A percentile compares a stretch with the other conserved stretches of the same genome.
Evolutionary conservation across 345 rosid species (phyloP).

Genomic region (Euclidium syriacum): DNA sequence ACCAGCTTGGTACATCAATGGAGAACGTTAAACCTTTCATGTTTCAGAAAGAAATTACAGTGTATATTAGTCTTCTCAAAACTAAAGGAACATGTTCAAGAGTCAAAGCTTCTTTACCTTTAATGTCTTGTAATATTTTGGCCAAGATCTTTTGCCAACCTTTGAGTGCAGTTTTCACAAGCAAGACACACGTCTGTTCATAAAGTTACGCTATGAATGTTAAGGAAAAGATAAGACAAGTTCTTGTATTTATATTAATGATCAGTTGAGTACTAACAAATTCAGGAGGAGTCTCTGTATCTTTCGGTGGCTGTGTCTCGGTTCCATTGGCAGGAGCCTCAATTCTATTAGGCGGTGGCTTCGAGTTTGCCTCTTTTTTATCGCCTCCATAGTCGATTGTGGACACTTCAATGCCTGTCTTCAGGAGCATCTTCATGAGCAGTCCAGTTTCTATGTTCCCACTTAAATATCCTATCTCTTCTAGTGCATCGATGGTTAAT

Average conservation of each 20-base stretch:
- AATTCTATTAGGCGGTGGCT: background rate
- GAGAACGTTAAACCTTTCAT: conserved; percentile 5
- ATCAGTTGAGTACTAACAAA: too few relatives aligned
- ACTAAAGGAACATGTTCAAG: background rate
- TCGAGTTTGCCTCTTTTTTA: conserved; percentile 5
- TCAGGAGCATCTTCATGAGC: conserved; percentile 16
- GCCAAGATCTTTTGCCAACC: conserved; percentile 3
- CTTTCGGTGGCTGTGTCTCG: background rate
- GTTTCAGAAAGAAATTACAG: background rate
- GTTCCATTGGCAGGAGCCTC: conserved; percentile 9
- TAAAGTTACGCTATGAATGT: conserved; percentile 1
- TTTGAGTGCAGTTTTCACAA: background rate
- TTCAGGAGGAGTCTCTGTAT: too few relatives aligned
- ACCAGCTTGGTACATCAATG: background rate
- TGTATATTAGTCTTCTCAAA: background rate
- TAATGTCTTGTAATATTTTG: background rate
- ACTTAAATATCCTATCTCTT: conserved; percentile 1
- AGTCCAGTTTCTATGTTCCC: conserved; percentile 24
- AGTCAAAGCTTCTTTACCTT: conserved; percentile 14
- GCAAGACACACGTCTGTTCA: conserved; percentile 20
- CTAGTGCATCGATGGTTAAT: conserved; percentile 11
- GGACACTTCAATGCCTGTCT: background rate
- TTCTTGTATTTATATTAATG: too few relatives aligned
- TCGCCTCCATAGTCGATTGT: conserved; percentile 9
- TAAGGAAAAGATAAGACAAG: too few relatives aligned